A percentile compares a stretch with the other conserved stretches of the same genome.
These are phyloP conservation scores for Sphaerosporella brunnea DNA, from an alignment of 495 filamentous ascomycete species.

Conservation along the genomic window DNA sequence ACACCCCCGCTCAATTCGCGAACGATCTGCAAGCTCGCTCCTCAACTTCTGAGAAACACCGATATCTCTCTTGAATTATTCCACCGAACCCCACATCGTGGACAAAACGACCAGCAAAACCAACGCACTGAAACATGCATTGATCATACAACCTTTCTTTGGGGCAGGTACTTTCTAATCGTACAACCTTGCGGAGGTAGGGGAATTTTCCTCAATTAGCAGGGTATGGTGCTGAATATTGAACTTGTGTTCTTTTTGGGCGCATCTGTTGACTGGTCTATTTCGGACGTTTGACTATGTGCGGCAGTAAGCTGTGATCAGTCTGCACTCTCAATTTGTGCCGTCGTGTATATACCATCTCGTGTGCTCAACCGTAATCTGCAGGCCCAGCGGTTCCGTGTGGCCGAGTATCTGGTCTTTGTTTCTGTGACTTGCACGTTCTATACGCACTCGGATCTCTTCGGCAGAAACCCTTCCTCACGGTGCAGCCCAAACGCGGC, in stretches of 20 bases:
- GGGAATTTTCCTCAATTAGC: too few species aligned
- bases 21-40: too few species aligned
- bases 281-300: background rate
- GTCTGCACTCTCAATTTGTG: background rate
- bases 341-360: background rate
- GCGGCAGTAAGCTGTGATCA: background rate
- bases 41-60: too few species aligned
- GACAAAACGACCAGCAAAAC: too few species aligned
- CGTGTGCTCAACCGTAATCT: background rate
- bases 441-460: background rate
- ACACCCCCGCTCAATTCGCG: too few species aligned
- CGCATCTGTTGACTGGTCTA: background rate
- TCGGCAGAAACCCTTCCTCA: background rate
- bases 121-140: too few species aligned
- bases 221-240: background rate
- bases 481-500: background rate
- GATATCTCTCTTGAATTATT: too few species aligned
- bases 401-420: background rate
- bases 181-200: too few species aligned
- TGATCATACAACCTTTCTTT: too few species aligned
- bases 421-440: background rate
- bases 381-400: background rate
- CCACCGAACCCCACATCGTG: too few species aligned
- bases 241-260: background rate
- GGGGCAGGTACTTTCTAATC: too few species aligned